phyloP scores from a whole-genome alignment of 768 basidiomycete species.

The Lentinula detonsa region DNA sequence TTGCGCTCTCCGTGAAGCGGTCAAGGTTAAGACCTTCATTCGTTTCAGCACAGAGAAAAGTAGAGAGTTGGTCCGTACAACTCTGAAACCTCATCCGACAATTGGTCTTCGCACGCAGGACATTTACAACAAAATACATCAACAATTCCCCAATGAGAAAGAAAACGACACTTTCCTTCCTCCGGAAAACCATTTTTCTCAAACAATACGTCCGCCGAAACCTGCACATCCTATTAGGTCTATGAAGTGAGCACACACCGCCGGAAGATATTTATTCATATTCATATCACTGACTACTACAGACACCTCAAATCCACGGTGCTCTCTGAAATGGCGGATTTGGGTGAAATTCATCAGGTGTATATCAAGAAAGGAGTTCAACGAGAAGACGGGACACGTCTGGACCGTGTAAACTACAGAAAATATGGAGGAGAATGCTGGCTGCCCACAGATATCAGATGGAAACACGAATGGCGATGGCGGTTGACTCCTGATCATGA shows the following conservation, averaged over 20 bases:
- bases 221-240: conserved; percentile 13
- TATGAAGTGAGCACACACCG: conserved; percentile 8
- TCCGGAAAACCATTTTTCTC: not conserved
- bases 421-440: not conserved
- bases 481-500: conserved; percentile 1
- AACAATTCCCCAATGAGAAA: not conserved
- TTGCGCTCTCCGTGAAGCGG: not conserved
- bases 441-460: conserved; percentile 1
- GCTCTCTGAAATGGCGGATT: conserved; percentile 9
- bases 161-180: not conserved
- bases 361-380: not conserved
- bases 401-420: conserved; percentile 1
- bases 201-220: not conserved
- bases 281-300: not conserved
- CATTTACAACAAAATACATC: not conserved
- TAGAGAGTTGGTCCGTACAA: not conserved
- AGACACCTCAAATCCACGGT: conserved; percentile 16
- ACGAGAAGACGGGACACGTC: not conserved
- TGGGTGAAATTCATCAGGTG: not conserved
- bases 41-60: not conserved
- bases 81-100: not conserved
- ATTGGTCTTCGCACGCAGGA: conserved; percentile 1
- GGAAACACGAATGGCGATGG: conserved; percentile 2
- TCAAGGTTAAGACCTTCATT: conserved; percentile 1
- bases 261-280: not conserved